These are phyloP conservation scores for Colletotrichum viniferum DNA, from an alignment of 2,329 filamentous ascomycete species.

Conservation along the genomic window DNA sequence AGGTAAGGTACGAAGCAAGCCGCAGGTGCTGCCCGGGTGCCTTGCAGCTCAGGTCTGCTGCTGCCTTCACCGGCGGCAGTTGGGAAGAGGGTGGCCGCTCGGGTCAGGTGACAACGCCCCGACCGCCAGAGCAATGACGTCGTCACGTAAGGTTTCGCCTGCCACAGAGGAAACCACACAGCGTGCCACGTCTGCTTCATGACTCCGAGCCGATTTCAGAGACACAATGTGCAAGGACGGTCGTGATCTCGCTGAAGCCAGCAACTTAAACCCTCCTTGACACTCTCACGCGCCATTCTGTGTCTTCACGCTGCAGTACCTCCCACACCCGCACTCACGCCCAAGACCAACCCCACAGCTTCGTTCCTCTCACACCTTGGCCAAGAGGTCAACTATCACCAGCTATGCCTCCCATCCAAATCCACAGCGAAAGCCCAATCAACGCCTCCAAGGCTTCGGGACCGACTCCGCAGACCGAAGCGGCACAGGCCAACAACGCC, in stretches of 20 bases:
- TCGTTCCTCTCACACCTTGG: neutral
- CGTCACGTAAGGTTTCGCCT: slow-evolving; percentile 20
- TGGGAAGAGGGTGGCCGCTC: neutral
- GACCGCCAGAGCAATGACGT: slow-evolving; percentile 17
- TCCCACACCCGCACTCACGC: neutral
- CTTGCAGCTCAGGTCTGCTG: neutral
- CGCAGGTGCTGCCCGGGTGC: neutral
- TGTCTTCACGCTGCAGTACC: neutral
- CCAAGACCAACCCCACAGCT: neutral
- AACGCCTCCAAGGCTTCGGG: slow-evolving; percentile 58
- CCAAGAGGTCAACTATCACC: neutral
- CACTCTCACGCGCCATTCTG: neutral
- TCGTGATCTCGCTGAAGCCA: neutral
- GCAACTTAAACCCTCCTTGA: neutral
- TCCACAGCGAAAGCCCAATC: slow-evolving; percentile 65
- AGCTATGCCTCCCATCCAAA: slow-evolving; percentile 63
- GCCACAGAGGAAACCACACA: slow-evolving; percentile 15
- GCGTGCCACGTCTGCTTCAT: slow-evolving; percentile 21
- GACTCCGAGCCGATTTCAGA: slow-evolving; percentile 14
- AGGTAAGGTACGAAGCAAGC: neutral
- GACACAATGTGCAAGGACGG: neutral
- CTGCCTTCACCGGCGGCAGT: neutral
- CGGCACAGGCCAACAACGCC: neutral
- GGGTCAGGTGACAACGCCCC: slow-evolving; percentile 19
- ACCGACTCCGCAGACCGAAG: slow-evolving; percentile 48